Percentiles rank a stretch among this genome's conserved stretches.
These are phyloP conservation scores for Asterochloris sp. DNA, from an alignment of 139 green algal species.

Conservation along the genomic window DNA sequence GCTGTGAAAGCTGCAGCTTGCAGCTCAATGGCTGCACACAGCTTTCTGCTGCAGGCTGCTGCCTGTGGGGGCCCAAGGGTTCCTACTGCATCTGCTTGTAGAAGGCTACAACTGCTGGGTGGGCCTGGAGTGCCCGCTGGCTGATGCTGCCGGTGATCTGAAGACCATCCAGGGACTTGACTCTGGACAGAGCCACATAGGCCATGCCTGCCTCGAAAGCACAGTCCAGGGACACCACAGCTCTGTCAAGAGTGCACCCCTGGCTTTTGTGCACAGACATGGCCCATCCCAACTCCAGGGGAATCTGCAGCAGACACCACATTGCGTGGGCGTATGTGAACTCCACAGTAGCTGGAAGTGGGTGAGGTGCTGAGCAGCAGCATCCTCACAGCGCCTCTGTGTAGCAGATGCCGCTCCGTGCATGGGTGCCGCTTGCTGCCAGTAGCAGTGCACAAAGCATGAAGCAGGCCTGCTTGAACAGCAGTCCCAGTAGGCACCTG, in stretches of 20 bases:
- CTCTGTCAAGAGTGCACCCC: slow-evolving; percentile 68
- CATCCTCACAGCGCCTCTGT: too few species aligned
- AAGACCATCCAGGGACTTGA: slow-evolving; percentile 38
- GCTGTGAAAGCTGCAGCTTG: too few species aligned
- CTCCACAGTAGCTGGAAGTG: not conserved
- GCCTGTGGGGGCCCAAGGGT: not conserved
- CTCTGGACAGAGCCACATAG: slow-evolving; percentile 68
- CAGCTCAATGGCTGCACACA: too few species aligned
- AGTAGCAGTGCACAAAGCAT: not conserved
- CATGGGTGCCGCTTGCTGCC: too few species aligned
- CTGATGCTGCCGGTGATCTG: slow-evolving; percentile 33
- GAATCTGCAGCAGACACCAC: slow-evolving; percentile 33
- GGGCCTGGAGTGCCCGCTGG: slow-evolving; percentile 27
- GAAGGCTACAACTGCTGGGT: slow-evolving; percentile 24
- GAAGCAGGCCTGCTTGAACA: not conserved
- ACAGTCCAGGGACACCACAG: slow-evolving; percentile 38
- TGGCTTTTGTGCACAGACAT: slow-evolving; percentile 71
- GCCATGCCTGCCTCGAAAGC: slow-evolving; percentile 69
- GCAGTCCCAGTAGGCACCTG: slow-evolving; percentile 1
- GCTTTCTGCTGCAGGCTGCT: too few species aligned
- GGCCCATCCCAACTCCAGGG: slow-evolving; percentile 64
- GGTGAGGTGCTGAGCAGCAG: too few species aligned
- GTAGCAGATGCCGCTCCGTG: too few species aligned
- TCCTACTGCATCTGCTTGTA: slow-evolving; percentile 7
- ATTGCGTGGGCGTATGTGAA: not conserved